A percentile compares a stretch with the other conserved stretches of the same genome.
phyloP scores from a whole-genome alignment of 768 basidiomycete genomes.

The Myochromella boudieri region DNA sequence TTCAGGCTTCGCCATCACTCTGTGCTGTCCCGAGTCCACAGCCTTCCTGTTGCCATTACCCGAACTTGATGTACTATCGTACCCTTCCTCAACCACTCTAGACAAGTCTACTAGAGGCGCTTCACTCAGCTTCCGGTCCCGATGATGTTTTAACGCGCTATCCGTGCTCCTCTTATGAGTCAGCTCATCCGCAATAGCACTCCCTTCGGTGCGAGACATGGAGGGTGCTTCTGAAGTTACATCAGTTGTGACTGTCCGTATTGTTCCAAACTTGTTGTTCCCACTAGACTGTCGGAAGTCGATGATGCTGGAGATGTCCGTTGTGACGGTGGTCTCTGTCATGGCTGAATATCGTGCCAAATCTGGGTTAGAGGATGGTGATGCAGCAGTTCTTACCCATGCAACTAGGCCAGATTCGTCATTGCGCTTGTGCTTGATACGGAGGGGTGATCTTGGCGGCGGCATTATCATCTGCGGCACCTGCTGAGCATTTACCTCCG shows the following conservation, averaged over 20 bases:
- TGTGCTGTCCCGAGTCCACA: constrained; percentile 15
- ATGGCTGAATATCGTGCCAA: constrained; percentile 38
- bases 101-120: constrained; percentile 58
- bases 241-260: constrained; percentile 81
- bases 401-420: constrained; percentile 31
- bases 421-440: constrained; percentile 32
- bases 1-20: constrained; percentile 23
- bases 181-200: constrained; percentile 51
- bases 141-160: constrained; percentile 23
- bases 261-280: constrained; percentile 71
- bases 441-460: constrained; percentile 49
- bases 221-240: constrained; percentile 75
- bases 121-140: constrained; percentile 69
- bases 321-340: constrained; percentile 52
- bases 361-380: constrained; percentile 33
- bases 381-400: constrained; percentile 28
- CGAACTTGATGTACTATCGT: constrained; percentile 52
- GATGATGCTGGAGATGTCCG: constrained; percentile 61
- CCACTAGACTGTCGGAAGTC: constrained; percentile 39
- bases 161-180: constrained; percentile 31
- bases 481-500: constrained; percentile 35
- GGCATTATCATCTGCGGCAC: constrained; percentile 37
- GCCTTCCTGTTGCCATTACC: constrained; percentile 27
- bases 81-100: constrained; percentile 72
- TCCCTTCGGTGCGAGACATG: constrained; percentile 65